Conservation (phyloP, 306 rosid genomes). For the Prunus fruticosa region DNA sequence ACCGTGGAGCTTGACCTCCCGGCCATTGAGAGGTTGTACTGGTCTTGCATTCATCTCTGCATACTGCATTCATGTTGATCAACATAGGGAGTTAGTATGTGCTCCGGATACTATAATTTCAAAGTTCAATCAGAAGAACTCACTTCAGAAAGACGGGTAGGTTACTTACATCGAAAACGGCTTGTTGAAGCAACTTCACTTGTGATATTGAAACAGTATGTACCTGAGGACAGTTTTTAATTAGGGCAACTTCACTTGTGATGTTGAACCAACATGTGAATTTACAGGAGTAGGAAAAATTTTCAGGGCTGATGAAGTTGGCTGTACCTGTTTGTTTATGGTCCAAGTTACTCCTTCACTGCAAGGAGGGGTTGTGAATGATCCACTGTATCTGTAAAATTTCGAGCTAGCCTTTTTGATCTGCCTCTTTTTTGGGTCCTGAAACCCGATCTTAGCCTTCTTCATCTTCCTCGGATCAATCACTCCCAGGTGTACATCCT, state of each 20-base stretch:
- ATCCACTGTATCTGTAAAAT: conserved; percentile 64
- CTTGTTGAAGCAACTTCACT: conserved; percentile 41
- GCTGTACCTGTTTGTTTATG: conserved; percentile 47
- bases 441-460: conserved; percentile 15
- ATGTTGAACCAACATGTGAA: neutral
- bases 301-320: neutral
- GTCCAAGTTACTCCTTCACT: conserved; percentile 75
- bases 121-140: neutral
- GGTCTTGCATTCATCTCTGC: conserved; percentile 41
- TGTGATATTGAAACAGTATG: conserved; percentile 38
- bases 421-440: conserved; percentile 10
- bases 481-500: conserved; percentile 38
- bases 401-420: conserved; percentile 34
- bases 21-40: conserved; percentile 26
- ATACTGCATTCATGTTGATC: conserved; percentile 17
- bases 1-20: conserved; percentile 12
- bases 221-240: conserved; percentile 26
- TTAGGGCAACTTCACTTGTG: neutral
- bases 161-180: conserved; percentile 60
- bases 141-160: neutral
- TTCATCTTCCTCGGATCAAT: conserved; percentile 51
- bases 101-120: neutral
- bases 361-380: conserved; percentile 81
- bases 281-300: neutral
- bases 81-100: neutral